Conservation (phyloP, 1,139 yeast species). For the Pichia sp. region DNA sequence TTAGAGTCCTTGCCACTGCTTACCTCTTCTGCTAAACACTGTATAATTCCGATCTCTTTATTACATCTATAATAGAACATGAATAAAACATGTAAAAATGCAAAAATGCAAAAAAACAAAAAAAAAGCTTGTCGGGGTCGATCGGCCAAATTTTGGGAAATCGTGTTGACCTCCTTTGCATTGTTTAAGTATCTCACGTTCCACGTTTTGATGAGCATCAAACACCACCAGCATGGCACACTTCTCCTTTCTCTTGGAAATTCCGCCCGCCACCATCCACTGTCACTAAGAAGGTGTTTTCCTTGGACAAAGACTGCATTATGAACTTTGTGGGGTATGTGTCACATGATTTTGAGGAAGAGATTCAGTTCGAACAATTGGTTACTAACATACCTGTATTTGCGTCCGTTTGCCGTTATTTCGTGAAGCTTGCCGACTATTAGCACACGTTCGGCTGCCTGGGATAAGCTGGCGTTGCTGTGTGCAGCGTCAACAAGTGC, state of each 20-base stretch:
- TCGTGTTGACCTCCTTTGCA: no score
- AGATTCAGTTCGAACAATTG: not conserved
- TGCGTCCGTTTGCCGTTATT: not conserved
- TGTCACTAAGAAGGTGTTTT: no score
- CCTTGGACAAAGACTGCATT: not conserved
- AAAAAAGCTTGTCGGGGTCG: not conserved
- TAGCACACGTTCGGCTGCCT: conserved; percentile 54
- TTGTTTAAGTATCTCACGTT: not conserved
- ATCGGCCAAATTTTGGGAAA: not conserved
- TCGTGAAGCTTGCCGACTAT: conserved; percentile 27
- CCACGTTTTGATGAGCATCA: not conserved
- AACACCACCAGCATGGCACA: not conserved
- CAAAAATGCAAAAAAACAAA: not conserved
- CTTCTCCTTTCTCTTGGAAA: no score
- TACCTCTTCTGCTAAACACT: conserved; percentile 1
- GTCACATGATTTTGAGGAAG: no score
- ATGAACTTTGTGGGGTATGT: conserved; percentile 23
- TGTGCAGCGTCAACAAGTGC: conserved; percentile 30
- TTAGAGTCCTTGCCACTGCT: conserved; percentile 13
- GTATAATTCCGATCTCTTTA: not conserved
- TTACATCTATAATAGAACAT: not conserved
- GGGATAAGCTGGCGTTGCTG: conserved; percentile 44
- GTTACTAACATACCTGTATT: conserved; percentile 5
- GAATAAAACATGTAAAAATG: not conserved
- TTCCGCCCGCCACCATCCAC: no score